phyloP scores from a whole-genome alignment of 208 protist genomes.

The Vickermania spadyakhi region DNA sequence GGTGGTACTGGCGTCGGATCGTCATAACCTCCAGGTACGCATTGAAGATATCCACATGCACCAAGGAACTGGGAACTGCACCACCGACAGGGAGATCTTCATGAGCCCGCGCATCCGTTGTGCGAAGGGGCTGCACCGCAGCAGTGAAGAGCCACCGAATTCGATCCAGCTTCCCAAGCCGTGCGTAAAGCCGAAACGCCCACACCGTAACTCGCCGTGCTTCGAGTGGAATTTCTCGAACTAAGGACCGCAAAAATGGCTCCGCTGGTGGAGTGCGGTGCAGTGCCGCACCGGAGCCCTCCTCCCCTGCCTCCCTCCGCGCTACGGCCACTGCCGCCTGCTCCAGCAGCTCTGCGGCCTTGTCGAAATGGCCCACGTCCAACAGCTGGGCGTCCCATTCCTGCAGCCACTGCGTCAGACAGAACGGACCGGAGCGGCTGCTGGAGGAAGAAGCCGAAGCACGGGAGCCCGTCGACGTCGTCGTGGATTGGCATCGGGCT shows the following conservation, averaged over 20 bases:
- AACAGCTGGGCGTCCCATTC: no score
- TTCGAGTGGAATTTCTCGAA: constrained; percentile 9
- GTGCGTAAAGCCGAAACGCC: constrained; percentile 59
- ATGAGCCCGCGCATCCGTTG: not conserved
- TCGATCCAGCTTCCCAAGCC: constrained; percentile 48
- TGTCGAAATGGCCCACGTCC: no score
- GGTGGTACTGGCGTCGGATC: constrained; percentile 42
- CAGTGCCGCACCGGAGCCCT: no score
- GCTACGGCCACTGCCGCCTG: no score
- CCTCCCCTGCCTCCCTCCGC: no score
- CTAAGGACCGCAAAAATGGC: not conserved
- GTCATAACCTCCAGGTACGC: constrained; percentile 68
- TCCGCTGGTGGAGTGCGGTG: no score
- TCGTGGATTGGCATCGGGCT: no score
- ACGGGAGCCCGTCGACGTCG: no score
- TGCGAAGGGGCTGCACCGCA: not conserved
- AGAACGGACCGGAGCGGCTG: no score
- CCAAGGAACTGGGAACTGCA: constrained; percentile 15
- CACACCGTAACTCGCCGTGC: constrained; percentile 36
- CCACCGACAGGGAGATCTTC: constrained; percentile 1
- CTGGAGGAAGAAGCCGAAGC: no score
- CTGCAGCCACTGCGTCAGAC: no score
- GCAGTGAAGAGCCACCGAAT: constrained; percentile 47
- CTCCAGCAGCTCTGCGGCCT: no score
- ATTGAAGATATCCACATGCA: constrained; percentile 41